phyloP scores from a whole-genome alignment of 257 asterid genomes.

The Solanum rostratum region DNA sequence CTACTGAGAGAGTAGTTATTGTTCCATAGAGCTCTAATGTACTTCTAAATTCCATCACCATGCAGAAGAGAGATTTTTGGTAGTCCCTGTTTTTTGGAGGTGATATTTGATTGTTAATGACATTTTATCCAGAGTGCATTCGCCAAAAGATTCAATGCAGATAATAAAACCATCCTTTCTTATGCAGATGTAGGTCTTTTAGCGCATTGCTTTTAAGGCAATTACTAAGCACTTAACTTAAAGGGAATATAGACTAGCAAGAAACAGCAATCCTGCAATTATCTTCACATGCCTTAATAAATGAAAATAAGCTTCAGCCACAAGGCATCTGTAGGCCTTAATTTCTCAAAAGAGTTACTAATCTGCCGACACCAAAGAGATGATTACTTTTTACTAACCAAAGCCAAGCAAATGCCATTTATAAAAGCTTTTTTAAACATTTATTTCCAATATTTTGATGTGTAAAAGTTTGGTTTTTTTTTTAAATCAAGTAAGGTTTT shows the following conservation, averaged over 20 bases:
- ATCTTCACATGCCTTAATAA: neutral
- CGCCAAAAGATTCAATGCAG: neutral
- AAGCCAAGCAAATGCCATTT: neutral
- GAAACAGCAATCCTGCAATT: neutral
- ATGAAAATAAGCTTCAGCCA: neutral
- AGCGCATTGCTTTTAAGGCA: neutral
- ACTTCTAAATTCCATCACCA: neutral
- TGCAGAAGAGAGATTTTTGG: neutral
- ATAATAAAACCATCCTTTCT: neutral
- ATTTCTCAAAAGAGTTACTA: neutral
- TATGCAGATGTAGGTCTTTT: neutral
- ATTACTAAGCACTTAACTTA: neutral
- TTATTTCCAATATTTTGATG: no score
- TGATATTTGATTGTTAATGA: neutral
- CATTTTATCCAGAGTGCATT: neutral
- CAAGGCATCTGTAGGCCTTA: neutral
- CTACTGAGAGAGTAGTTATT: neutral
- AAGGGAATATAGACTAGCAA: neutral
- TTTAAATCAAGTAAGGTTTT: neutral
- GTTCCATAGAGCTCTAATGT: neutral
- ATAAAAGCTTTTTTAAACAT: neutral
- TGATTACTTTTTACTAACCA: neutral
- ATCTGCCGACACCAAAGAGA: neutral
- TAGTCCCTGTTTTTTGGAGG: neutral
- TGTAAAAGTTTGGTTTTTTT: neutral